These are phyloP conservation scores for Scleroderma citrinum DNA, from an alignment of 768 basidiomycete genomes.

Conservation along the genomic window DNA sequence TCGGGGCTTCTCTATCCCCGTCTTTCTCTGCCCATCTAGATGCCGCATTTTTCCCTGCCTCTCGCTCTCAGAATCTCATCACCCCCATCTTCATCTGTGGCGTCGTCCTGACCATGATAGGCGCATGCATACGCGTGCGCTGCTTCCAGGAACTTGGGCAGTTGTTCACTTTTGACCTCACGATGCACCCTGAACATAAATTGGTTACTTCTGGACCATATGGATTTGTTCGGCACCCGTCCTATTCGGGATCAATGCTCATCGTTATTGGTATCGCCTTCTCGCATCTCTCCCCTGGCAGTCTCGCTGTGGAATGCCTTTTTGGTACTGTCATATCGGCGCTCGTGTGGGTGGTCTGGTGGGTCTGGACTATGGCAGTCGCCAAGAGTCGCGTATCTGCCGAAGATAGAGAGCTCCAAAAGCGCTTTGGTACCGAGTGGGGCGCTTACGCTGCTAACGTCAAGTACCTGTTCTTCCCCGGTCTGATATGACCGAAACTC, in stretches of 20 bases:
- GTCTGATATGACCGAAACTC: constrained; percentile 31
- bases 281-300: constrained; percentile 41
- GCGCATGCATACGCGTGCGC: constrained; percentile 44
- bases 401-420: constrained; percentile 45
- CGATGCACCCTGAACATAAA: constrained; percentile 45
- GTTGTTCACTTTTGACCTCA: constrained; percentile 56
- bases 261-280: constrained; percentile 42
- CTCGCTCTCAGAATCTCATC: constrained; percentile 24
- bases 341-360: constrained; percentile 38
- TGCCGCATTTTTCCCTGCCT: constrained; percentile 27
- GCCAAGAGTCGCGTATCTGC: constrained; percentile 44
- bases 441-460: constrained; percentile 40
- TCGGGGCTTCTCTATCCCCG: constrained; percentile 28
- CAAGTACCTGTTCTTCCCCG: constrained; percentile 46
- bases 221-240: constrained; percentile 48
- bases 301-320: constrained; percentile 40
- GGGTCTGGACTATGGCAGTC: constrained; percentile 44
- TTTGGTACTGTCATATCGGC: constrained; percentile 27
- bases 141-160: constrained; percentile 50
- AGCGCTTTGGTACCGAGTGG: constrained; percentile 43
- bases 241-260: constrained; percentile 48
- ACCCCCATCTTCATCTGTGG: constrained; percentile 45
- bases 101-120: constrained; percentile 36
- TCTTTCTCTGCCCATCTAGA: constrained; percentile 28
- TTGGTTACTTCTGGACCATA: constrained; percentile 49